Conservation (phyloP, 257 asterid species). For the Coffea canephora region DNA sequence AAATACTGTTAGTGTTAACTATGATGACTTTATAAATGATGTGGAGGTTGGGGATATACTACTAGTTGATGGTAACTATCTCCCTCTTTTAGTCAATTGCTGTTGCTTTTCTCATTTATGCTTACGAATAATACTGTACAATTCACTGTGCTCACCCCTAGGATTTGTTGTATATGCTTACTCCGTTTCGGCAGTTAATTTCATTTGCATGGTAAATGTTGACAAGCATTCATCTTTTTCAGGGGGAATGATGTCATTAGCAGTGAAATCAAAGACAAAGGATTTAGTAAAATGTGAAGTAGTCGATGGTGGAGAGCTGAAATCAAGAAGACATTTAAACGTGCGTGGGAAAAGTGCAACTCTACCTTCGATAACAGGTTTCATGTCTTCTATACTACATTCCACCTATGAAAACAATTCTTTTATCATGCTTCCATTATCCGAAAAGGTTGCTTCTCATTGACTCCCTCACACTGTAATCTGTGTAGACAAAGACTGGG, state of each 20-base stretch:
- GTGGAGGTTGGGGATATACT: conserved; percentile 83
- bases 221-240: conserved; percentile 7
- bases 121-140: background rate
- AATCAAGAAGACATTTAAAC: conserved; percentile 90
- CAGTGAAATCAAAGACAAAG: conserved; percentile 72
- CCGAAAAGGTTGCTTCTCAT: background rate
- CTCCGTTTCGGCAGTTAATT: background rate
- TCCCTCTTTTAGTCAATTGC: background rate
- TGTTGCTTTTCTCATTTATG: background rate
- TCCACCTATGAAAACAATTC: conserved; percentile 2
- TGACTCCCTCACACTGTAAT: conserved; percentile 3
- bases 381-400: conserved; percentile 7
- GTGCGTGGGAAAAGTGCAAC: conserved; percentile 99
- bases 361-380: conserved; percentile 97
- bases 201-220: background rate
- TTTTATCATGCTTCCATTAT: conserved; percentile 1
- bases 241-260: conserved; percentile 99
- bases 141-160: background rate
- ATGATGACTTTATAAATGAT: conserved; percentile 88
- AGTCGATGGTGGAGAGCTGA: conserved; percentile 93
- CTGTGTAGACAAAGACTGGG: conserved; percentile 89
- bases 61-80: conserved; percentile 81
- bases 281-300: conserved; percentile 77
- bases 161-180: background rate
- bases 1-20: conserved; percentile 95